phyloP scores from a whole-genome alignment of 2,329 filamentous ascomycete genomes.

The Clarireedia monteithiana region DNA sequence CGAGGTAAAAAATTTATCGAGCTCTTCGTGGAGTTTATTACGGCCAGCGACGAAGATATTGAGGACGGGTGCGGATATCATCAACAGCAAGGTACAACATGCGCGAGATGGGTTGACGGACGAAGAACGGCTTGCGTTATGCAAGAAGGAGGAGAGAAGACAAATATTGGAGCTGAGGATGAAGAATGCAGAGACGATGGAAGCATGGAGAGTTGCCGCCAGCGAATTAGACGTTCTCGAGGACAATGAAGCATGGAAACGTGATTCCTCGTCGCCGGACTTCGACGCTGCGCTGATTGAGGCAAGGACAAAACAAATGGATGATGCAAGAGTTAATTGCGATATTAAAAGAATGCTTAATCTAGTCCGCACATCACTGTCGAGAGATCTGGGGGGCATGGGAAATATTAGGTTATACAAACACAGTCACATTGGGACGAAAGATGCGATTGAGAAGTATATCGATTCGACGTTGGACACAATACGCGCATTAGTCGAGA shows the following conservation, averaged over 20 bases:
- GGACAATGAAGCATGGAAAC: slow-evolving; percentile 76
- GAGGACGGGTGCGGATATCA: slow-evolving; percentile 18
- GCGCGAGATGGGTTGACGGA: slow-evolving; percentile 26
- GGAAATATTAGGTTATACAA: slow-evolving; percentile 75
- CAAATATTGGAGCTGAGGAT: slow-evolving; percentile 57
- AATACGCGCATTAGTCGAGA: slow-evolving; percentile 62
- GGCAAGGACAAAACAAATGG: slow-evolving; percentile 62
- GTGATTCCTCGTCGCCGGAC: slow-evolving; percentile 41
- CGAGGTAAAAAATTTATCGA: neutral
- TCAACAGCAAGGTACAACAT: slow-evolving; percentile 23
- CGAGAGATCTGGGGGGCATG: slow-evolving; percentile 78
- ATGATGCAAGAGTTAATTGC: slow-evolving; percentile 62
- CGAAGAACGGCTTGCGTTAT: slow-evolving; percentile 40
- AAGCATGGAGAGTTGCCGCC: slow-evolving; percentile 70
- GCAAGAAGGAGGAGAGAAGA: slow-evolving; percentile 48
- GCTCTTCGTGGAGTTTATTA: slow-evolving; percentile 17
- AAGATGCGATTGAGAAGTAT: slow-evolving; percentile 78
- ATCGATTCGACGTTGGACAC: slow-evolving; percentile 72
- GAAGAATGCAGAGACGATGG: slow-evolving; percentile 57
- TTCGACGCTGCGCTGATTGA: slow-evolving; percentile 62
- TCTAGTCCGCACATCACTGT: slow-evolving; percentile 70
- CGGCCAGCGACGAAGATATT: slow-evolving; percentile 22
- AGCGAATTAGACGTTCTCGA: slow-evolving; percentile 71
- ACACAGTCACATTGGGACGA: slow-evolving; percentile 79
- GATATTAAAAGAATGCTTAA: slow-evolving; percentile 74